Base-by-base conservation (phyloP, 768 basidiomycete species). In the Coprinellus micaceus region DNA sequence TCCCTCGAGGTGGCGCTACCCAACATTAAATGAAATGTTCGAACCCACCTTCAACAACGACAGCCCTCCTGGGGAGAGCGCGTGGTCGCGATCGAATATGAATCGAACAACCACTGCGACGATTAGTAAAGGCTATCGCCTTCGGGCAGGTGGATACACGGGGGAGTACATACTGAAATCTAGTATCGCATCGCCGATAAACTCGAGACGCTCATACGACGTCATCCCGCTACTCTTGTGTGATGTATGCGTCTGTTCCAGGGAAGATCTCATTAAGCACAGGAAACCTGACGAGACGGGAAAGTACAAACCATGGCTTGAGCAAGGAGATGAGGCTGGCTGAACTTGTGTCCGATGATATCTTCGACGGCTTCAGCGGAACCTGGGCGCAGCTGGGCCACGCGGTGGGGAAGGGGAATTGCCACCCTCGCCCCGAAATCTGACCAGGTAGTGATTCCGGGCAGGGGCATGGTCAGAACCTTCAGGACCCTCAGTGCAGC, bases 151-250 rank as follows among this genome's bases (percentile, higher is more conserved):
- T 26, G 45, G n/a, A n/a, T n/a, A n/a, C n/a, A 40, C 26, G 22
- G 12, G 12, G 22, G 24, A 52, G 36, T 17, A 73, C 89, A 53
- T 64, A 93, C 91, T 69, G 56, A 91, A 88, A 68, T 94, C 92
- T 24, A 94, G 78, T 50, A 94, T 82, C 1, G 89, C 89, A 70
- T 94, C 92, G 12, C 92, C 92, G 39, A 93, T 75, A 66, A 93
- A 94, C 67, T 93, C 91, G 33, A 94, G 77, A 56, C 88, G 77
- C 63, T 91, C 88, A 64, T 89, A 88, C 17, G 81, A 81, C 13
- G 77, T 80, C 36, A 77, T 72, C 54, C 85, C 81, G 55, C 74
- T 76, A 3, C 78, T 79, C 59, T 81, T 78, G 30, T 80, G 72
- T 0, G 87, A 86, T 2, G 81, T 71, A 66, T 91, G 90, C 0